A percentile compares a stretch with the other conserved stretches of the same genome.
Conservation (phyloP, 176 grass and related monocot species). For the Zoysia japonica region DNA sequence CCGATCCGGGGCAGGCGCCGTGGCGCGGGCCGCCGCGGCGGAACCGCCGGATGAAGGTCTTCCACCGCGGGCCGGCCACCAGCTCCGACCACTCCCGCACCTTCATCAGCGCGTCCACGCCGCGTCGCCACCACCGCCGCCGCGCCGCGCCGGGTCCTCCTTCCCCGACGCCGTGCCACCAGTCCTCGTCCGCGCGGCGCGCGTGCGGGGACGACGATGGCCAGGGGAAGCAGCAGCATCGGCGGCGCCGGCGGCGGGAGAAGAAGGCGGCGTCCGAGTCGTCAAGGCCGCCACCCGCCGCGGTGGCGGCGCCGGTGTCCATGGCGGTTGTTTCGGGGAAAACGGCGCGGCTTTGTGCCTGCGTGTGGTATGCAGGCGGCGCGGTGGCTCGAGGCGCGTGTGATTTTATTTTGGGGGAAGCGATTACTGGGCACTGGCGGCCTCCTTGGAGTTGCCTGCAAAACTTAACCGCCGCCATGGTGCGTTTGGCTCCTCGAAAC, state of each 20-base stretch:
- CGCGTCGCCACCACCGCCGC: constrained; percentile 62
- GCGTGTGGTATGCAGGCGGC: too few species aligned
- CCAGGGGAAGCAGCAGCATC: constrained; percentile 72
- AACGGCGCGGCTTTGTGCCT: background rate
- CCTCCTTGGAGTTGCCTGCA: background rate
- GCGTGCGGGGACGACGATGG: constrained; percentile 25
- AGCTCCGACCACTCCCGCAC: constrained; percentile 97
- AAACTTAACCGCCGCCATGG: background rate
- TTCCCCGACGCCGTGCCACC: constrained; percentile 46
- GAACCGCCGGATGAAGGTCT: constrained; percentile 95
- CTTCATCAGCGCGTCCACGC: constrained; percentile 69
- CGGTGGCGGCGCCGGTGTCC: constrained; percentile 17
- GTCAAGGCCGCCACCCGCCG: background rate
- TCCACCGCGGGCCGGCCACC: constrained; percentile 86
- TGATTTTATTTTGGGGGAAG: constrained; percentile 26
- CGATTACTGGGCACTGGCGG: background rate
- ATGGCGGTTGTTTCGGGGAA: background rate
- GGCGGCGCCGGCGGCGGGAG: constrained; percentile 35
- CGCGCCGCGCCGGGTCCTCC: background rate
- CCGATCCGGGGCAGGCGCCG: too few species aligned
- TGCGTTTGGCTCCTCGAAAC: too few species aligned
- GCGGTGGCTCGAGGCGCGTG: background rate
- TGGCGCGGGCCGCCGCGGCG: constrained; percentile 41
- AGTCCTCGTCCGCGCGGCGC: constrained; percentile 41
- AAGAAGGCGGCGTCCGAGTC: constrained; percentile 56